These are phyloP conservation scores for Leccinum fibrillosum DNA, from an alignment of 768 basidiomycete genomes.

Conservation along the genomic window DNA sequence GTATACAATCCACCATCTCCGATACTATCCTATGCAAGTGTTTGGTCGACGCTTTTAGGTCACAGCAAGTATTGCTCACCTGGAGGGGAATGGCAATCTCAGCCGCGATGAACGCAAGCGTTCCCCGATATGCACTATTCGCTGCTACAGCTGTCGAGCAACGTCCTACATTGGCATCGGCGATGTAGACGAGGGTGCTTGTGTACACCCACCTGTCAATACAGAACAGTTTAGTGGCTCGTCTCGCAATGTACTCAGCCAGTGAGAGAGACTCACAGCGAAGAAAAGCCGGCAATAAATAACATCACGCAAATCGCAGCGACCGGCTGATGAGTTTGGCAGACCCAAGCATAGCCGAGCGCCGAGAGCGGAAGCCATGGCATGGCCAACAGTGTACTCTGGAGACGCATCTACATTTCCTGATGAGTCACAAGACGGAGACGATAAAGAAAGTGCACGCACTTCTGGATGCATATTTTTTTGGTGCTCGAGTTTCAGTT, in stretches of 20 bases:
- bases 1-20: slow-evolving; percentile 32
- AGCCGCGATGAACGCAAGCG: slow-evolving; percentile 62
- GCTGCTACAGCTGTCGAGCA: slow-evolving; percentile 74
- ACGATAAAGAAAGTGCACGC: slow-evolving; percentile 5
- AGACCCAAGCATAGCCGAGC: slow-evolving; percentile 75
- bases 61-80: slow-evolving; percentile 8
- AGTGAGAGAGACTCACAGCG: slow-evolving; percentile 24
- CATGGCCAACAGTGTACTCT: slow-evolving; percentile 58
- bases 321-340: slow-evolving; percentile 58
- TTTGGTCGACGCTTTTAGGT: not conserved
- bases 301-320: slow-evolving; percentile 69
- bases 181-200: slow-evolving; percentile 77
- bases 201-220: slow-evolving; percentile 51
- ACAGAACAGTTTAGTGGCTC: not conserved
- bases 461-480: slow-evolving; percentile 62
- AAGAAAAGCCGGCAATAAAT: slow-evolving; percentile 68
- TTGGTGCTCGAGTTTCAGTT: slow-evolving; percentile 41
- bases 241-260: not conserved
- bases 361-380: slow-evolving; percentile 51
- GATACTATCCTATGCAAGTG: slow-evolving; percentile 14
- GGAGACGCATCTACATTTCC: slow-evolving; percentile 61
- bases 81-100: slow-evolving; percentile 81
- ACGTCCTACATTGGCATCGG: slow-evolving; percentile 81
- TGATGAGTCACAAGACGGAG: not conserved
- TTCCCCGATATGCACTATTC: slow-evolving; percentile 75